Evolutionary conservation across 768 basidiomycete species (phyloP), one percentile per base, ranked within the genome.

Genomic region (Podaxis sp.): DNA sequence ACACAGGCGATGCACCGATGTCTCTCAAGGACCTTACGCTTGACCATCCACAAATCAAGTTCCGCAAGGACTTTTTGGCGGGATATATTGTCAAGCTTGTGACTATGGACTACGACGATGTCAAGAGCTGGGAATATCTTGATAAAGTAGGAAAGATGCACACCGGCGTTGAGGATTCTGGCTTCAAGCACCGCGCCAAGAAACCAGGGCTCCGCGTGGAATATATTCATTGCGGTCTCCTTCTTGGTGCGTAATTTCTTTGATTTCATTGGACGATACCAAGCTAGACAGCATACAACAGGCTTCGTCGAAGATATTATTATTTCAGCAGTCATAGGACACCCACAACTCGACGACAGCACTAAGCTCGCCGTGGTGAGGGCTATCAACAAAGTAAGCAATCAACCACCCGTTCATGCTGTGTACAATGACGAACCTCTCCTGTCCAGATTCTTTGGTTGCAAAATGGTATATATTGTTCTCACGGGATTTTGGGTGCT

Each of bases 111-210:
- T 83, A 82, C 64, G 70, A 75, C 0, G 73, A 76, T 26, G 69
- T 71, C 2, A 73, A 74, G 58, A 77, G 75, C 8, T 82, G 80
- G 80, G 77, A 79, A 44, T 82, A 82, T 62, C 68, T 80, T 28
- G 74, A 79, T 65, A 82, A 80, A 65, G 82, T 83, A 38, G 81
- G 79, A 2, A 66, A 79, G 48, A 82, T 82, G 81, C 82, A 82
- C 66, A 82, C 81, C 0, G 82, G 81, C 12, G 46, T 48, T 38
- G 56, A 56, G 36, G 38, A 54, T 10, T 64, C 33, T 12, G 41
- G 26, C 7, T 41, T 33, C 36, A 26, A 26, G 46, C 41, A 44
- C 54, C 36, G 33, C 17, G n/a, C 52, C 11, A 56, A 69, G 30
- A 74, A 73, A 62, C 70, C 72, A 24, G 66, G 67, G 11, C 64